A percentile compares a stretch with the other conserved stretches of the same genome.
Conservation (phyloP, 805 yeast species). For the Millerozyma miso region DNA sequence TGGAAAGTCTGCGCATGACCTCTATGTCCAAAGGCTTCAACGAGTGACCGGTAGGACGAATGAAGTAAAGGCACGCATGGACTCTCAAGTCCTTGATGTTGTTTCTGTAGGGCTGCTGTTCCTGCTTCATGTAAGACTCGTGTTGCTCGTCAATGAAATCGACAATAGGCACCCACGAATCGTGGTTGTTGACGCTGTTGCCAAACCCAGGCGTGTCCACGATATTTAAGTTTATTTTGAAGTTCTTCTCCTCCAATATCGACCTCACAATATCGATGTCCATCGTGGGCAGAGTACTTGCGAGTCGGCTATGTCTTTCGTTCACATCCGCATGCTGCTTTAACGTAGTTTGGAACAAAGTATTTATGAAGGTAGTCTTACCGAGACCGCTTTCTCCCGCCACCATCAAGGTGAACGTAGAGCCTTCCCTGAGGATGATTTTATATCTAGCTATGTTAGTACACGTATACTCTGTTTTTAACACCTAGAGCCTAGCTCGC, state of each 20-base stretch:
- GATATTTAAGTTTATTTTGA: constrained; percentile 69
- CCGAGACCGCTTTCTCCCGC: constrained; percentile 93
- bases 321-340: constrained; percentile 55
- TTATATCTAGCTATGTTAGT: constrained; percentile 47
- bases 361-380: constrained; percentile 85
- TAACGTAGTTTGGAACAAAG: constrained; percentile 71
- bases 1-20: constrained; percentile 77
- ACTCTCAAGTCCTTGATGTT: constrained; percentile 76
- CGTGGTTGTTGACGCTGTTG: constrained; percentile 79
- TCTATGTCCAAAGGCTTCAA: constrained; percentile 84
- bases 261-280: constrained; percentile 78
- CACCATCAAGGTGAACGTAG: constrained; percentile 75
- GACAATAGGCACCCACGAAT: constrained; percentile 81
- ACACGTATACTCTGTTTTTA: constrained; percentile 2
- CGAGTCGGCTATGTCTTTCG: constrained; percentile 55
- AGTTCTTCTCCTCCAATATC: constrained; percentile 79
- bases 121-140: constrained; percentile 83
- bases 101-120: constrained; percentile 79
- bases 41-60: constrained; percentile 87
- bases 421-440: constrained; percentile 70
- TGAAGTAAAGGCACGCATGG: constrained; percentile 85
- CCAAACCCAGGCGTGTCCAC: constrained; percentile 96
- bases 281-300: constrained; percentile 57
- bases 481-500: not conserved
- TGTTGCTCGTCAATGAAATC: constrained; percentile 92